Percentiles rank a stretch among this genome's conserved stretches.
phyloP scores from a whole-genome alignment of 2,329 filamentous ascomycete genomes.

The Meredithiella fracta region DNA sequence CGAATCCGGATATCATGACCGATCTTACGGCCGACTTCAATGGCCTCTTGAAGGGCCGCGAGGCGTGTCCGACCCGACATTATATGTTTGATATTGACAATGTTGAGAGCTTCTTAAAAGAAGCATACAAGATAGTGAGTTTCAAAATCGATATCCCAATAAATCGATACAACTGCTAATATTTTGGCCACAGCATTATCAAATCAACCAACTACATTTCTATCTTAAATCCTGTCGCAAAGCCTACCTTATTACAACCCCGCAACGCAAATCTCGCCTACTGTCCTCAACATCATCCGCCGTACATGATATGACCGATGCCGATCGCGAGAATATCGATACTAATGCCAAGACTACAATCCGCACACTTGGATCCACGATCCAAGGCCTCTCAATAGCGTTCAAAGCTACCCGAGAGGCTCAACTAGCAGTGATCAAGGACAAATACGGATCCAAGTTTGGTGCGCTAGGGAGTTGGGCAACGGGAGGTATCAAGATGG shows the following conservation, averaged over 20 bases:
- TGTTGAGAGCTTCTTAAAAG: slow-evolving; percentile 78
- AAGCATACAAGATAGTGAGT: slow-evolving; percentile 80
- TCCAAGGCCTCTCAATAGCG: slow-evolving; percentile 62
- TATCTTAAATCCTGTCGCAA: slow-evolving; percentile 75
- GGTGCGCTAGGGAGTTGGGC: slow-evolving; percentile 50
- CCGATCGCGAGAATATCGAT: slow-evolving; percentile 73
- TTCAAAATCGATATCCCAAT: neutral
- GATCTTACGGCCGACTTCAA: slow-evolving; percentile 56
- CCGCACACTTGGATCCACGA: slow-evolving; percentile 67
- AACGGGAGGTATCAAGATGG: slow-evolving; percentile 40
- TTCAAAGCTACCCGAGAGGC: slow-evolving; percentile 70
- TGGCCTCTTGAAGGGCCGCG: slow-evolving; percentile 44
- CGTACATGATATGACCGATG: slow-evolving; percentile 46
- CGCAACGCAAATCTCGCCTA: slow-evolving; percentile 60
- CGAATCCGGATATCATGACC: slow-evolving; percentile 24
- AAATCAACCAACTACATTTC: slow-evolving; percentile 62
- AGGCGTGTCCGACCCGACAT: slow-evolving; percentile 31
- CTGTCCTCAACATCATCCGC: slow-evolving; percentile 20
- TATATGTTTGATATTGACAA: slow-evolving; percentile 29
- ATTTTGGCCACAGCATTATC: slow-evolving; percentile 50
- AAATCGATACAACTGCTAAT: slow-evolving; percentile 6
- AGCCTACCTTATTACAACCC: slow-evolving; percentile 73
- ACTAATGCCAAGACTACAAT: slow-evolving; percentile 72
- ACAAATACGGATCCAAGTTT: slow-evolving; percentile 49
- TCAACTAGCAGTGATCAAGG: slow-evolving; percentile 50